Base-by-base conservation (phyloP, 148 eudicot species). In the Rhododendron mucronatum region DNA sequence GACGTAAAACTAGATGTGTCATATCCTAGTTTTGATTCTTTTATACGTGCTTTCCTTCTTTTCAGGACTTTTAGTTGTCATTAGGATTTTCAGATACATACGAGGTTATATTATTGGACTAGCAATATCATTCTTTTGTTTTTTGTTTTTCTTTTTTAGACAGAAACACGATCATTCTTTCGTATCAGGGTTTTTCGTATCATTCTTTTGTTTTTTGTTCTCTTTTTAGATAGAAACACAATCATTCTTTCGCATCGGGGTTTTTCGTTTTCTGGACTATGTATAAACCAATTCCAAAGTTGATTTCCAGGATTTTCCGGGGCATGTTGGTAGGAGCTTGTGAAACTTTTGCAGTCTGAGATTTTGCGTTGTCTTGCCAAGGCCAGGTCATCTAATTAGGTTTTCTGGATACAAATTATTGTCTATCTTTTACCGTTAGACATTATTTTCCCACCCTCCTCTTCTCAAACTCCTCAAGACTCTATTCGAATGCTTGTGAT, bases 21-120 rank as follows among this genome's bases (percentile, higher is more conserved):
- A 69, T 69, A 47, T 67, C 44, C 61, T 28, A 83, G 45, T 47
- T 9, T 69, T 69, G 78, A 83, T 69, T 83, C 45, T 83, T 83
- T 28, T 20, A 69, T 23, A 63, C 37, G 53, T 4, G 33, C 26
- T 16, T 63, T 12, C 35, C 65, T 13, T 26, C 6, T n/a, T 48
- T 78, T 26, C 53, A 0, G 82, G 77, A 83, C 67, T 15, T 83
- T 41, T 63, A 82, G 76, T 28, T 71, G 76, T 65, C 20, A 41
- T n/a, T 63, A 63, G 75, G 84, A 26, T 23, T 35, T 21, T 3
- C 28, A 45, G 30, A 45, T 78, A 78, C n/a, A 39, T 39, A 15
- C 9, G 26, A 20, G n/a, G n/a, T 75, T 75, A 16, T 75, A 35
- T 20, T 75, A 39, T 18, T 37, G 47, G 13, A 48, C 55, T 37